Evolutionary conservation across 345 rosid species (phyloP).

Genomic region (Reutealis trisperma): DNA sequence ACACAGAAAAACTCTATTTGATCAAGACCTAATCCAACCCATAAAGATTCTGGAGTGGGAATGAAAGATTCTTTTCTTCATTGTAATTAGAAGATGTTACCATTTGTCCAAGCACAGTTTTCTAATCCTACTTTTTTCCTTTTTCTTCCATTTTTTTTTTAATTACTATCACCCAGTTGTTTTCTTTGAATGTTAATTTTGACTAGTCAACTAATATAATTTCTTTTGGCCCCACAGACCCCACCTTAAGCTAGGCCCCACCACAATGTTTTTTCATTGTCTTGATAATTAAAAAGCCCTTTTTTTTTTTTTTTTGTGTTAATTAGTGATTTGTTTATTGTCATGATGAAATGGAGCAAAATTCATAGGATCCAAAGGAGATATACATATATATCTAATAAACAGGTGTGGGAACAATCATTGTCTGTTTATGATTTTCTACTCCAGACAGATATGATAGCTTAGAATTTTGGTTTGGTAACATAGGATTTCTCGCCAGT

Average conservation of each 20-base stretch:
- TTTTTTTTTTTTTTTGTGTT: neutral
- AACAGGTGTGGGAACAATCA: conserved; percentile 38
- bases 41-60: conserved; percentile 28
- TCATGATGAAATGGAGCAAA: neutral
- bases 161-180: conserved; percentile 19
- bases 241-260: neutral
- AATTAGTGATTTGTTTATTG: neutral
- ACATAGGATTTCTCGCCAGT: conserved; percentile 46
- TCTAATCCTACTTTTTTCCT: conserved; percentile 24
- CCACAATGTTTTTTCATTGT: conserved; percentile 3
- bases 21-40: too few species aligned
- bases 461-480: conserved; percentile 49
- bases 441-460: conserved; percentile 38
- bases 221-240: conserved; percentile 14
- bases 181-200: conserved; percentile 39
- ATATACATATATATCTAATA: neutral
- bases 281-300: neutral
- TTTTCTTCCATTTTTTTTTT: conserved; percentile 10
- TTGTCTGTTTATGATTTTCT: conserved; percentile 40
- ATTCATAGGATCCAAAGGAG: conserved; percentile 36
- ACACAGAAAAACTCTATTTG: neutral
- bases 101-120: conserved; percentile 37
- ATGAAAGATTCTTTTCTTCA: conserved; percentile 53
- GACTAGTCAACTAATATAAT: conserved; percentile 44
- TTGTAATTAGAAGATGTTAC: conserved; percentile 34